Evolutionary conservation across 345 rosid genomes (phyloP), one percentile per base, ranked within the genome.

Genomic region (Brassica incana): DNA sequence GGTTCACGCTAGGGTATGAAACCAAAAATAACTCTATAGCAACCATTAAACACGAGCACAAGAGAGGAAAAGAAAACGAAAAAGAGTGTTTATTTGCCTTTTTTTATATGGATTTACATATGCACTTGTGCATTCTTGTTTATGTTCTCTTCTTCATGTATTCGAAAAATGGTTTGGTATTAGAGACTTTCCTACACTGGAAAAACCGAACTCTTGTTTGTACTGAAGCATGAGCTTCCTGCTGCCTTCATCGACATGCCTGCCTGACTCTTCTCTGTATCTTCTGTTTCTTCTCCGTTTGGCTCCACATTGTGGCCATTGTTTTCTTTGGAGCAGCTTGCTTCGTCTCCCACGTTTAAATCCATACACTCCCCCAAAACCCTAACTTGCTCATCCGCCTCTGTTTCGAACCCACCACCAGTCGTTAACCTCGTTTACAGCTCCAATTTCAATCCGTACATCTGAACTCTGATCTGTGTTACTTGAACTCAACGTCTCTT

Each of bases 161-260:
- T 9, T 43, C 7, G 1, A 14, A 30, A 67, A 73, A 30, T 66
- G 52, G 69, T 72, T n/a, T 7, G 1, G 64, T 32, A 40, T 15
- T 5, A 59, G 50, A 65, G 15, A 35, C 64, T 35, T 69, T 69
- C 56, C 61, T 69, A 69, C 67, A 80, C 15, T 10, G 76, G 76
- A 56, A 80, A 80, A 27, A 80, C 48, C 15, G 72, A 75, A 70
- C 76, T 75, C 60, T 74, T 80, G 79, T 38, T 75, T 40, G 59
- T 64, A 32, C 65, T 75, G 30, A 80, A 75, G 3, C 68, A 64
- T 54, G 80, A 74, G 52, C 71, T 74, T 80, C 60, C 80, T 1
- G 4, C 48, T 29, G 68, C 10, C 76, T 70, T 75, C 67, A 36
- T 35, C 67, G 76, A 65, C 16, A 61, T 62, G 60, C 5, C 65